phyloP scores from a whole-genome alignment of 108 stramenopile genomes.

The Nitzschia sp. region DNA sequence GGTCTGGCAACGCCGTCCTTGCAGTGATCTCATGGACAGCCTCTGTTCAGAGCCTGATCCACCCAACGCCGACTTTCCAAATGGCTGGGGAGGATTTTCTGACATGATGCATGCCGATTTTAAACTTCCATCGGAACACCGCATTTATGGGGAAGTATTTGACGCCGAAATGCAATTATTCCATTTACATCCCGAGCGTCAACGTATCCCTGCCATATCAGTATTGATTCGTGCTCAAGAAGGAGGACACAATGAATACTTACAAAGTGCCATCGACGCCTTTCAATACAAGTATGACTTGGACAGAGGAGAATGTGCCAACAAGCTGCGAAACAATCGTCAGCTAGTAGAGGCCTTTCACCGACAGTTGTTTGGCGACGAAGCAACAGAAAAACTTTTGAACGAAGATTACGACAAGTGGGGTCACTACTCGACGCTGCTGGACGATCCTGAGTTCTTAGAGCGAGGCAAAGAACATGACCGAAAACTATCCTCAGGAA shows the following conservation, averaged over 20 bases:
- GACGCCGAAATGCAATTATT: constrained; percentile 86
- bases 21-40: constrained; percentile 29
- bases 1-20: constrained; percentile 43
- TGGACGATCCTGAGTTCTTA: constrained; percentile 26
- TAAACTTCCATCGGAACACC: constrained; percentile 82
- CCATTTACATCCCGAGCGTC: constrained; percentile 51
- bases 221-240: constrained; percentile 34
- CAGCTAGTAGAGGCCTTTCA: constrained; percentile 20
- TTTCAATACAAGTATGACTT: constrained; percentile 63
- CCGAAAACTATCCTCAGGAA: constrained; percentile 20
- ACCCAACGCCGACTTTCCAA: constrained; percentile 74
- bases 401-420: constrained; percentile 1
- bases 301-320: constrained; percentile 34
- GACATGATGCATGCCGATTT: constrained; percentile 79
- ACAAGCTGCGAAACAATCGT: constrained; percentile 19
- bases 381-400: not conserved
- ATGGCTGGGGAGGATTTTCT: constrained; percentile 65
- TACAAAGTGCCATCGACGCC: constrained; percentile 48
- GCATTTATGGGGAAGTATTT: constrained; percentile 62
- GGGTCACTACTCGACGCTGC: constrained; percentile 20
- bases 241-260: constrained; percentile 37
- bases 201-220: constrained; percentile 33
- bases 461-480: not conserved
- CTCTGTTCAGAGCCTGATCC: constrained; percentile 54
- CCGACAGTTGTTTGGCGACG: constrained; percentile 10